Evolutionary conservation across 495 filamentous ascomycete genomes (phyloP).

Genomic region (Daldinia decipiens): DNA sequence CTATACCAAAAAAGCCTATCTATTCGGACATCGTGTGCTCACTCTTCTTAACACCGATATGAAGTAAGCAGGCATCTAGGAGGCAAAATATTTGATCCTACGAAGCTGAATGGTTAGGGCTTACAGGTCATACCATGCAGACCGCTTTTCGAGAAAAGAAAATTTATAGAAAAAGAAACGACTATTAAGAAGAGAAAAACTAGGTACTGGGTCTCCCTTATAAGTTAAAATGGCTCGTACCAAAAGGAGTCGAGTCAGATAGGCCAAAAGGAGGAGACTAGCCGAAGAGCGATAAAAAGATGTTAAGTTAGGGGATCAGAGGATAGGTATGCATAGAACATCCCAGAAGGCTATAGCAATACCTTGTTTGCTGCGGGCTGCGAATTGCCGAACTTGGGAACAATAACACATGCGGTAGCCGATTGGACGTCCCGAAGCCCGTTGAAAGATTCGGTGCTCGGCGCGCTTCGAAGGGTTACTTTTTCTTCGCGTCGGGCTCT

Average conservation of each 20-base stretch:
- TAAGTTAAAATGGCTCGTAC: constrained; percentile 2
- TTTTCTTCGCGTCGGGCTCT: constrained; percentile 22
- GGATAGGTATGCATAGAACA: constrained; percentile 24
- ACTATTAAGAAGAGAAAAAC: not conserved
- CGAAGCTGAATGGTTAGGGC: constrained; percentile 10
- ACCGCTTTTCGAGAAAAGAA: not conserved
- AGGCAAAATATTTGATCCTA: constrained; percentile 5
- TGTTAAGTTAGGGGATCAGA: constrained; percentile 1
- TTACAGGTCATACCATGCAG: constrained; percentile 8
- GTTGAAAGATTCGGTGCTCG: constrained; percentile 26
- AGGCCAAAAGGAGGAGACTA: constrained; percentile 17
- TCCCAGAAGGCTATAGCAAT: constrained; percentile 18
- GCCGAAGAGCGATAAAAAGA: constrained; percentile 12
- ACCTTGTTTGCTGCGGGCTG: constrained; percentile 16
- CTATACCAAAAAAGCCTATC: not conserved
- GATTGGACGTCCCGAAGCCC: constrained; percentile 29
- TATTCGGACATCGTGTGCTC: not conserved
- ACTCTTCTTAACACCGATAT: constrained; percentile 5
- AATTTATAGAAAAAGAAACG: not conserved
- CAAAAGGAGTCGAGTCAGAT: not conserved
- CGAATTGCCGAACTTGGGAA: constrained; percentile 40
- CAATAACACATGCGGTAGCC: constrained; percentile 18
- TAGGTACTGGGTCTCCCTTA: not conserved
- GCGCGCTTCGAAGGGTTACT: constrained; percentile 20
- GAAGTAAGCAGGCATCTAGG: not conserved